Base-by-base conservation (phyloP, 2,329 filamentous ascomycete species). In the Fusarium torreyae region DNA sequence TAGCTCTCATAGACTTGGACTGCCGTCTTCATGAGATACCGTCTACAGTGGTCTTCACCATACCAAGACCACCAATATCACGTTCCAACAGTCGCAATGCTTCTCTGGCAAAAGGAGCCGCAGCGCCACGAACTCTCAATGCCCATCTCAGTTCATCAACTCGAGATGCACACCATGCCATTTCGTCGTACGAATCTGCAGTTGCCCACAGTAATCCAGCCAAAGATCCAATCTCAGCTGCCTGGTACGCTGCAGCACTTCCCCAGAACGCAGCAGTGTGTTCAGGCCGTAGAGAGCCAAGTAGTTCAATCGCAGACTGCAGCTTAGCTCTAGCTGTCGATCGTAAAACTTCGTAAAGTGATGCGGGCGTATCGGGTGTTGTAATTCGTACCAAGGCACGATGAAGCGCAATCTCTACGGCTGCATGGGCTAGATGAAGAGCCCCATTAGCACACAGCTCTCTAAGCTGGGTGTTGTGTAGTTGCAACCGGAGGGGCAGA, bases 391-490 rank as follows among this genome's bases (percentile, higher is more conserved):
- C 78, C 53, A 87, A 82, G 6, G 81, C 81, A 4, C 84, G 82
- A 69, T 86, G 84, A 4, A 87, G 79, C 42, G 84, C 81, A 53
- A 86, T 84, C 57, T 86, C 85, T 0, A 85, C 83, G 0, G 84
- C 83, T 48, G 84, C 82, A 64, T 86, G 86, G 1, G 85, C 83
- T 4, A 87, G 78, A 51, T 86, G 83, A 10, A 87, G 75, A 40
- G 83, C 85, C 3, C 84, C 77, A 7, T 78, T 78, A n/a, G 77
- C 76, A 40, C 79, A 82, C 17, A 84, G 74, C 57, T 82, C 82
- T 61, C 81, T 77, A 11, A 80, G 75, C 22, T 80, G 78, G 1
- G 77, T 81, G 2, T 75, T 78, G 42, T 85, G 81, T 28, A 86
- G 79, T 24, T 84, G 82, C 11, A 86, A 77, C 51, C 78, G 79